These are phyloP conservation scores for Debaryomyces fabryi DNA, from an alignment of 1,139 yeast genomes.

Conservation along the genomic window DNA sequence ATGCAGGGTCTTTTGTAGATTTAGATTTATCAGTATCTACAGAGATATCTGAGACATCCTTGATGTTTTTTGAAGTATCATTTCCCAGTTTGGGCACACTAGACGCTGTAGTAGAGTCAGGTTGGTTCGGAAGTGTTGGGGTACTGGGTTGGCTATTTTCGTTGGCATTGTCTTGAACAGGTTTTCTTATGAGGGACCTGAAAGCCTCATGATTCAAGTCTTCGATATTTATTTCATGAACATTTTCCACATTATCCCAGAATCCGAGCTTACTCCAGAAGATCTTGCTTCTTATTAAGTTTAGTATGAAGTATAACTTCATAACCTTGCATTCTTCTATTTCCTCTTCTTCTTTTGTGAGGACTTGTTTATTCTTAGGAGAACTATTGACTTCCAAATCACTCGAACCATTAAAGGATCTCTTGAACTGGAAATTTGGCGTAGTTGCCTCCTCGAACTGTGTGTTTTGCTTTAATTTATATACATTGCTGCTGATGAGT, in stretches of 20 bases:
- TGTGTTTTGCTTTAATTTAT: conserved; percentile 32
- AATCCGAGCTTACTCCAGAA: conserved; percentile 87
- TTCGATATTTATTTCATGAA: conserved; percentile 33
- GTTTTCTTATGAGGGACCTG: conserved; percentile 6
- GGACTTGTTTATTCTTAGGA: conserved; percentile 46
- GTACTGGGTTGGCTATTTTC: not conserved
- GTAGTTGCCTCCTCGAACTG: conserved; percentile 27
- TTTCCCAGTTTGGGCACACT: not conserved
- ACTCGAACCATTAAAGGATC: conserved; percentile 9
- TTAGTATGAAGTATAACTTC: conserved; percentile 29
- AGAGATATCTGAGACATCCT: not conserved
- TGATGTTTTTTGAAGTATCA: not conserved
- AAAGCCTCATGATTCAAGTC: conserved; percentile 30
- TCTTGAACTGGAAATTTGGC: conserved; percentile 26
- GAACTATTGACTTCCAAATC: conserved; percentile 11
- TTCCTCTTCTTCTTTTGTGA: conserved; percentile 17
- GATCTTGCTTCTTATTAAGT: conserved; percentile 47
- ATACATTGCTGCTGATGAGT: conserved; percentile 56
- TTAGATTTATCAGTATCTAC: not conserved
- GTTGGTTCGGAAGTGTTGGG: not conserved
- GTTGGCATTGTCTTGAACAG: not conserved
- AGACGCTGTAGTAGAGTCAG: not conserved
- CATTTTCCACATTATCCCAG: conserved; percentile 50
- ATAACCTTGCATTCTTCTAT: conserved; percentile 28
- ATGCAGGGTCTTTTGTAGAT: not conserved